A percentile compares a stretch with the other conserved stretches of the same genome.
Conservation (phyloP, 306 rosid genomes). For the Quillaja saponaria region DNA sequence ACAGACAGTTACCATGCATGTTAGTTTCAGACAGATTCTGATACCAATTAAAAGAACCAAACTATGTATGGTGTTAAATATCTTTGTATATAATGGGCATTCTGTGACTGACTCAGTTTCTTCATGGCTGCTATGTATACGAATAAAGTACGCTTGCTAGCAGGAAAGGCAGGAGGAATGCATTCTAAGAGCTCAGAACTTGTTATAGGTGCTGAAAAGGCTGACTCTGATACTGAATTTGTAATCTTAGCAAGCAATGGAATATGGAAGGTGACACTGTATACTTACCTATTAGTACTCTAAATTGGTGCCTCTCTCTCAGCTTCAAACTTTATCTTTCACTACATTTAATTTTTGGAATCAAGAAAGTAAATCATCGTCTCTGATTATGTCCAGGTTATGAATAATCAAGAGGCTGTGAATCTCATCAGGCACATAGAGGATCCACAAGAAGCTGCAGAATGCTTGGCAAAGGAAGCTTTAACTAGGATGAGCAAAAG, state of each 20-base stretch:
- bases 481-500: slow-evolving; percentile 71
- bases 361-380: no score
- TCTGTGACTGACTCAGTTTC: slow-evolving; percentile 19
- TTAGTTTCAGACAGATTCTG: no score
- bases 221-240: slow-evolving; percentile 62
- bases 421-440: slow-evolving; percentile 70
- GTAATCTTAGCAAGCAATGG: slow-evolving; percentile 77
- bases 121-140: slow-evolving; percentile 7
- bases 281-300: neutral
- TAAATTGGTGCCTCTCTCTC: no score
- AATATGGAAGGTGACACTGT: slow-evolving; percentile 76
- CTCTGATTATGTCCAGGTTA: slow-evolving; percentile 45
- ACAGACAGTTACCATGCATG: no score
- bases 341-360: no score
- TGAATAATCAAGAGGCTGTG: slow-evolving; percentile 91
- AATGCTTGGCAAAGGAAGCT: slow-evolving; percentile 81
- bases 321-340: no score
- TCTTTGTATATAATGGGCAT: no score
- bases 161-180: slow-evolving; percentile 28
- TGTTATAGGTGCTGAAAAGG: slow-evolving; percentile 48
- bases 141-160: slow-evolving; percentile 21
- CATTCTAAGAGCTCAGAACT: slow-evolving; percentile 50
- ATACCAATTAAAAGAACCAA: no score
- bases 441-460: slow-evolving; percentile 80
- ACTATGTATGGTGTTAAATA: no score